phyloP scores from a whole-genome alignment of 169 alveolate genomes.

The Plasmodium ovale region DNA sequence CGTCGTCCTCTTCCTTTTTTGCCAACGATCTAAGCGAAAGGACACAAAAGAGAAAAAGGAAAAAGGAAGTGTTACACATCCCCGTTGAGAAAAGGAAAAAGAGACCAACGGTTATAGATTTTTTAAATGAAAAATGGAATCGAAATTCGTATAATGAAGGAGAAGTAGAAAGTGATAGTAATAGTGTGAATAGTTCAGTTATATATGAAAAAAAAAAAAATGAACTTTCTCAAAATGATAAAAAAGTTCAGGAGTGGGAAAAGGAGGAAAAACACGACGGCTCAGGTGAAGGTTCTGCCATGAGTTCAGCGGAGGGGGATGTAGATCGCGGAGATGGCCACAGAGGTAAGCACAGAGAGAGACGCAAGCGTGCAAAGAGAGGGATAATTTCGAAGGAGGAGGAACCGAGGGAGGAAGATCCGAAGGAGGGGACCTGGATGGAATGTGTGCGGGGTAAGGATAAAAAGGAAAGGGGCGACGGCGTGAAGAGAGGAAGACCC shows the following conservation, averaged over 20 bases:
- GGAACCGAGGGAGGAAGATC: too few relatives aligned
- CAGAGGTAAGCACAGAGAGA: too few relatives aligned
- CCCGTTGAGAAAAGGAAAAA: conserved; percentile 9
- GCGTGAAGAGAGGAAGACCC: too few relatives aligned
- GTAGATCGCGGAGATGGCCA: too few relatives aligned
- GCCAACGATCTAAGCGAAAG: conserved; percentile 6
- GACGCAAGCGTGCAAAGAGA: too few relatives aligned
- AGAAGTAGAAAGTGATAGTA: not conserved
- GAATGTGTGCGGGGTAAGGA: too few relatives aligned
- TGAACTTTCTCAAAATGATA: not conserved
- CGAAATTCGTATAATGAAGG: conserved; percentile 28
- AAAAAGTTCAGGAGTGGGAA: too few relatives aligned
- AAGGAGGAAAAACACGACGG: not conserved
- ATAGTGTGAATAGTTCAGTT: too few relatives aligned
- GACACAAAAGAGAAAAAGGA: conserved; percentile 6
- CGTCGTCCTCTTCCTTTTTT: conserved; percentile 28
- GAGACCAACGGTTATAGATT: conserved; percentile 70
- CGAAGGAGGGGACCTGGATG: too few relatives aligned
- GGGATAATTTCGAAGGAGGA: too few relatives aligned
- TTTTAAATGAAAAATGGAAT: conserved; percentile 66
- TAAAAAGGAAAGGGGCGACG: too few relatives aligned
- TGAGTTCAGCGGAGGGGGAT: too few relatives aligned
- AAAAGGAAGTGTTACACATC: not conserved
- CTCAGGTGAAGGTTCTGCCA: not conserved
- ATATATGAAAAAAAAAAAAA: not conserved